Conservation (phyloP, 2,329 filamentous ascomycete genomes). For the Albifimbria verrucaria region DNA sequence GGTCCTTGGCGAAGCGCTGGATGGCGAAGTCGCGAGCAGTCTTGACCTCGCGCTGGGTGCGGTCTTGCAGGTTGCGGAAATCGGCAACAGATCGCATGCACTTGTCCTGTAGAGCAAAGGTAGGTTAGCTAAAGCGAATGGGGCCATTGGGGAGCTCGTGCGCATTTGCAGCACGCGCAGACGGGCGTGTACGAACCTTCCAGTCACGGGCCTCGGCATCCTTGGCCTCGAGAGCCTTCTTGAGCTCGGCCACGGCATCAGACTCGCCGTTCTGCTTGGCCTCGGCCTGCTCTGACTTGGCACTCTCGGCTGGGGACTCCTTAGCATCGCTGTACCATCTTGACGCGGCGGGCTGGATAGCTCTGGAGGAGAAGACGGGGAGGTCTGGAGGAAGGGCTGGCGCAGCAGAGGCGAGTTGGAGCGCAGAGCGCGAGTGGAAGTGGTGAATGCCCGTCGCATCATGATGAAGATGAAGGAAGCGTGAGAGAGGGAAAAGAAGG, state of each 20-base stretch:
- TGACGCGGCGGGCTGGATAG: slow-evolving; percentile 28
- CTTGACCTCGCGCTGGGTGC: slow-evolving; percentile 87
- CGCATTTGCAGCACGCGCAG: neutral
- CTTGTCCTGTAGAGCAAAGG: slow-evolving; percentile 65
- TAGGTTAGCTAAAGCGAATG: slow-evolving; percentile 6
- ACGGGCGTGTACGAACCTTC: slow-evolving; percentile 61
- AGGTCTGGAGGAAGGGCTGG: slow-evolving; percentile 34
- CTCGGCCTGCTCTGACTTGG: slow-evolving; percentile 24
- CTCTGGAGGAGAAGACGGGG: slow-evolving; percentile 33
- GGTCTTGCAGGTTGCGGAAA: slow-evolving; percentile 96
- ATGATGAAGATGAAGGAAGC: slow-evolving; percentile 25
- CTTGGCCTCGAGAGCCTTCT: slow-evolving; percentile 51
- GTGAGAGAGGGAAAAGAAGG: slow-evolving; percentile 3
- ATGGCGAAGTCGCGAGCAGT: slow-evolving; percentile 88
- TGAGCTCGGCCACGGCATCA: slow-evolving; percentile 40
- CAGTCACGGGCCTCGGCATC: slow-evolving; percentile 63
- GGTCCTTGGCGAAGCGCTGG: slow-evolving; percentile 90
- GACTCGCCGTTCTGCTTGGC: slow-evolving; percentile 24
- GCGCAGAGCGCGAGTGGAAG: slow-evolving; percentile 42
- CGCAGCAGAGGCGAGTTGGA: slow-evolving; percentile 31
- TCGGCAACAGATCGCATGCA: slow-evolving; percentile 92
- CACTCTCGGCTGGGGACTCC: slow-evolving; percentile 26
- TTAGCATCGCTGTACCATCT: slow-evolving; percentile 51
- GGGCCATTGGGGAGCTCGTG: neutral
- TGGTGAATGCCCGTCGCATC: slow-evolving; percentile 43